phyloP scores from a whole-genome alignment of 2,329 filamentous ascomycete genomes.

The Neonectria ditissima region DNA sequence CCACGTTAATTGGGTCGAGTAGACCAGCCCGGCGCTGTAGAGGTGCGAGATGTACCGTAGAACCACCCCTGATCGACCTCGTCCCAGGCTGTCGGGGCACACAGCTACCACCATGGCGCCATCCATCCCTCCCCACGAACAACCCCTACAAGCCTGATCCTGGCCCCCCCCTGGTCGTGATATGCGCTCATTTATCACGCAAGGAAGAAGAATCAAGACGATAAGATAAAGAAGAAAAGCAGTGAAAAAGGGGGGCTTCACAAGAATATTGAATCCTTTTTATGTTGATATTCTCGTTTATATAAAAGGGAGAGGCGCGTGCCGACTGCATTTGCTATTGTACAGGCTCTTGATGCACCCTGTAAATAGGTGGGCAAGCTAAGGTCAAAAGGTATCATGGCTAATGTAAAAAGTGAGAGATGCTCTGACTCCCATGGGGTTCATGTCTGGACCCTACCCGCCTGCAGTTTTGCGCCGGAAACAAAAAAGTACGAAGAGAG shows the following conservation, averaged over 20 bases:
- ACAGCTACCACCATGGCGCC: neutral
- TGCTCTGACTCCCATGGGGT: conserved; percentile 39
- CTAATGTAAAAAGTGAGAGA: conserved; percentile 32
- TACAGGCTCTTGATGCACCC: neutral
- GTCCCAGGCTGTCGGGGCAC: conserved; percentile 1
- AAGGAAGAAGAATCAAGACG: too few relatives aligned
- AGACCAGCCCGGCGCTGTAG: too few relatives aligned
- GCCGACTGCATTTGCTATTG: conserved; percentile 2
- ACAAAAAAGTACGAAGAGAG: conserved; percentile 25
- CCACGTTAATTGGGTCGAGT: too few relatives aligned
- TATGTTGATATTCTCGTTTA: neutral
- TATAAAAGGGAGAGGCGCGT: conserved; percentile 5
- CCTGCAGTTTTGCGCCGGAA: conserved; percentile 39
- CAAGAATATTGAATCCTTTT: neutral
- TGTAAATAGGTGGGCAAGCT: conserved; percentile 2
- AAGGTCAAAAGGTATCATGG: conserved; percentile 14
- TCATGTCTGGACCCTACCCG: conserved; percentile 38
- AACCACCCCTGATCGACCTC: neutral
- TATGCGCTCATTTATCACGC: conserved; percentile 8
- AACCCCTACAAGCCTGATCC: conserved; percentile 9
- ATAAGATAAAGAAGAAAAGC: too few relatives aligned
- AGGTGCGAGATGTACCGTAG: neutral
- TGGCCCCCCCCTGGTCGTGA: neutral
- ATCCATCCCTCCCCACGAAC: neutral
- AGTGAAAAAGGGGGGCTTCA: neutral